Base-by-base conservation (phyloP, 768 basidiomycete genomes). In the Hemileccinum rubropunctum region DNA sequence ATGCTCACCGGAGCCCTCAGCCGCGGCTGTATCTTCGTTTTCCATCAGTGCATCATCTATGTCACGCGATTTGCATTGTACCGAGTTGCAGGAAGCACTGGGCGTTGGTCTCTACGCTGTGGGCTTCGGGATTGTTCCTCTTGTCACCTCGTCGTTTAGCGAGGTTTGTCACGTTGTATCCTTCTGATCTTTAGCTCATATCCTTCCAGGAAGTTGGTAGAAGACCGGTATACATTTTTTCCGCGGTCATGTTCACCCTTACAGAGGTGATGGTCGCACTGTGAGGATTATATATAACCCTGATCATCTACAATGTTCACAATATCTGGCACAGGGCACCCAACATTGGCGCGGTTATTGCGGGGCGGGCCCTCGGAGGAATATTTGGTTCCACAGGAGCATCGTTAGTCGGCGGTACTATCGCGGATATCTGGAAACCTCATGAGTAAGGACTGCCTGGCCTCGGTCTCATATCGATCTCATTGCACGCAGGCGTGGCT, bases 401-500 rank as follows among this genome's bases (percentile, higher is more conserved):
- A 1, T 81, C 83, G 0, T 79, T 87, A 72, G 79, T 86, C 7
- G 84, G 84, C 8, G 86, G 86, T 14, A 83, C 80, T 3, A 74
- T 86, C 9, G 79, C 82, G 9, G 86, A 88, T 59, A 80, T 88
- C n/a, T 88, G 84, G 82, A 60, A 60, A 2, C 73, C 83, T 11
- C 66, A 74, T 44, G 79, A 86, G 84, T 86, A 58, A 52, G 79
- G 57, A 38, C 3, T 39, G 20, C 32, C 51, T 20, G 6, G 5
- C n/a, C 4, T 0, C 15, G 7, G 3, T 37, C 26, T 28, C 23
- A 26, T 44, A 20, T 12, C 14, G 4, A n/a, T 32, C 41, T 52
- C 18, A 53, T 11, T 6, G 5, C 18, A 13, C 12, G 15, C 50
- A 89, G 86, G 39, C 86, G 90, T 10, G 85, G 88, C 1, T 51